Base-by-base conservation (phyloP, 371 early-diverging fungal genomes). In the Vairimorpha necatrix region DNA sequence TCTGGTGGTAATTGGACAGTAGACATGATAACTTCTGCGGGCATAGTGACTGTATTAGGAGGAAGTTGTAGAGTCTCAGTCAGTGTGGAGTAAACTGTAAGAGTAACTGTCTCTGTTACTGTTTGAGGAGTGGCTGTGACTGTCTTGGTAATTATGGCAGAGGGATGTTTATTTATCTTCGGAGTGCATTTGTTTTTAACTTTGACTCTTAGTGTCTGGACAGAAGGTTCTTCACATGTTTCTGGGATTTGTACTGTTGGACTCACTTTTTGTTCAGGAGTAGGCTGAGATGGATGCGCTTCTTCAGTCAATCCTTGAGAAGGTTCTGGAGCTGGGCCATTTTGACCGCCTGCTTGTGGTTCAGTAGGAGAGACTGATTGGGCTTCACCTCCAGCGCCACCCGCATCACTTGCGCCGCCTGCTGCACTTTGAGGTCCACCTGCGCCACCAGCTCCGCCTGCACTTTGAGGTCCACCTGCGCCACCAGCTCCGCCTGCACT, bases 41-140 rank as follows among this genome's bases (percentile, higher is more conserved):
- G 32, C 2, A 36, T 13, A 34, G 63, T 33, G 18, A 28, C 14
- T 32, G 33, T 63, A 3, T 34, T 33, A 26, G 50, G n/a, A 50
- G 50, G 50, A 13, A 50, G 50, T n/a, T 50, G 4, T 20, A 62
- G 0, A 16, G 54, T 16, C 18, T 61, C 54, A 2, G 34, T 30
- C 16, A 18, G 11, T 0, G 63, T 61, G 28, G 72, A 56, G 7
- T 53, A 48, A 34, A 72, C 20, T 0, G 73, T 24, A 30, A 72
- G 42, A 7, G 53, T 33, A 53, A 48, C 46, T 0, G 69, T 75
- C 60, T 60, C 28, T 61, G 76, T 61, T n/a, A 67, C 47, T 7
- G 38, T 58, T 22, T 67, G 47, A 24, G 69, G 36, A 1, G 46
- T 56, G 0, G 53, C 36, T 6, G 39, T 38, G 0, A 60, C 39